These are phyloP conservation scores for Magnusiomyces magnusii DNA, from an alignment of 1,139 yeast species.

Conservation along the genomic window DNA sequence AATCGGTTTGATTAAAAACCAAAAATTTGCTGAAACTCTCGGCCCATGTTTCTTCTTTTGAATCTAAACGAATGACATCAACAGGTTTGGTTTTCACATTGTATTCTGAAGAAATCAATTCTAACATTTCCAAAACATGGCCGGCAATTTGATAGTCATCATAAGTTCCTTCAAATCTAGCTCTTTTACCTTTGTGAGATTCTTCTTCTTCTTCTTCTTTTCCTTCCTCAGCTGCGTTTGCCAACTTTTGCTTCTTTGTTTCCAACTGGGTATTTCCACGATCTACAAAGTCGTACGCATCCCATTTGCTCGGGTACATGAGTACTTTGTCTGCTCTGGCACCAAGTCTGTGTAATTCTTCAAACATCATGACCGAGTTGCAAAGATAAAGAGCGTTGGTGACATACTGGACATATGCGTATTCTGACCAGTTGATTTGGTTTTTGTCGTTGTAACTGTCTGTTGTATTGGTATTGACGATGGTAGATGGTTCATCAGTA, in stretches of 20 bases:
- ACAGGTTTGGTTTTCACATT: conserved; percentile 28
- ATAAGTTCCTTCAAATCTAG: not conserved
- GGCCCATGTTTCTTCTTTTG: conserved; percentile 35
- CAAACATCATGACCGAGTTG: conserved; percentile 39
- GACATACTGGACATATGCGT: conserved; percentile 44
- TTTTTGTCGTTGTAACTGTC: no score
- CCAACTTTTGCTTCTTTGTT: not conserved
- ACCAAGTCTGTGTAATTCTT: conserved; percentile 29
- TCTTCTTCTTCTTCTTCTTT: not conserved
- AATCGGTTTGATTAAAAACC: conserved; percentile 41
- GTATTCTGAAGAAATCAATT: conserved; percentile 1
- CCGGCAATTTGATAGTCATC: not conserved
- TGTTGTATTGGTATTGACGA: not conserved
- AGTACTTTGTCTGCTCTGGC: conserved; percentile 39
- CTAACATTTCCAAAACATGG: not conserved
- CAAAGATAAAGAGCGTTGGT: conserved; percentile 39
- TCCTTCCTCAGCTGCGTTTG: not conserved
- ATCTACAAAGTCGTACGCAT: not conserved
- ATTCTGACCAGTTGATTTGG: conserved; percentile 20
- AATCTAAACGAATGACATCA: conserved; percentile 19
- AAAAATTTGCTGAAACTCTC: conserved; percentile 43
- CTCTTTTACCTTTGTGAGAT: not conserved
- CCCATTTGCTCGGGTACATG: conserved; percentile 21
- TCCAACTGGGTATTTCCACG: not conserved
- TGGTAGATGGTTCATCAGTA: not conserved